phyloP scores from a whole-genome alignment of 208 protist species.

The Crithidia expoeki region DNA sequence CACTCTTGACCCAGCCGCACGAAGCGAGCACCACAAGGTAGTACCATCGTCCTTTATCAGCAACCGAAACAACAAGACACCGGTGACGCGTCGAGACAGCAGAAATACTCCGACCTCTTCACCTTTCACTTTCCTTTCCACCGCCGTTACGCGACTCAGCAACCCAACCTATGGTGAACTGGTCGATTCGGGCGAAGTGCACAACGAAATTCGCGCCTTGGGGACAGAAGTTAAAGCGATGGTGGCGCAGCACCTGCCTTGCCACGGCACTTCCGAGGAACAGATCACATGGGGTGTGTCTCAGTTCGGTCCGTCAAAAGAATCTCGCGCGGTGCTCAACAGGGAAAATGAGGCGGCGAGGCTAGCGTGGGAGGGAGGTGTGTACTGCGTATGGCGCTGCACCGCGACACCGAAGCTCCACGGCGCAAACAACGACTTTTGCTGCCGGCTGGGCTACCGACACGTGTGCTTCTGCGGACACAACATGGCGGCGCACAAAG shows the following conservation, averaged over 20 bases:
- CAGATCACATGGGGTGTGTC: slow-evolving; percentile 72
- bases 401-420: slow-evolving; percentile 42
- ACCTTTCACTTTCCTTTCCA: not conserved
- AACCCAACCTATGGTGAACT: slow-evolving; percentile 53
- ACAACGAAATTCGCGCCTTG: slow-evolving; percentile 77
- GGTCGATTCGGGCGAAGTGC: slow-evolving; percentile 66
- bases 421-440: slow-evolving; percentile 78
- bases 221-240: slow-evolving; percentile 44
- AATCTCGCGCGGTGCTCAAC: slow-evolving; percentile 67
- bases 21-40: not conserved
- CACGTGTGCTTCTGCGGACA: slow-evolving; percentile 88
- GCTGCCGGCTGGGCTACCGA: slow-evolving; percentile 67
- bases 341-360: slow-evolving; percentile 79
- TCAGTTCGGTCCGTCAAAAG: slow-evolving; percentile 76
- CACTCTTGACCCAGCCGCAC: not conserved
- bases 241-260: slow-evolving; percentile 58
- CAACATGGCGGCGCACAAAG: slow-evolving; percentile 46
- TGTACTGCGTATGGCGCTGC: slow-evolving; percentile 85
- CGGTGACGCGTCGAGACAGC: not conserved
- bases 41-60: slow-evolving; percentile 6
- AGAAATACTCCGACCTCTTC: not conserved
- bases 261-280: slow-evolving; percentile 62
- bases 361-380: slow-evolving; percentile 61
- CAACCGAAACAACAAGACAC: not conserved
- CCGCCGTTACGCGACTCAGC: not conserved